These are phyloP conservation scores for Lecanosticta acicola DNA, from an alignment of 2,329 filamentous ascomycete species.

Conservation along the genomic window DNA sequence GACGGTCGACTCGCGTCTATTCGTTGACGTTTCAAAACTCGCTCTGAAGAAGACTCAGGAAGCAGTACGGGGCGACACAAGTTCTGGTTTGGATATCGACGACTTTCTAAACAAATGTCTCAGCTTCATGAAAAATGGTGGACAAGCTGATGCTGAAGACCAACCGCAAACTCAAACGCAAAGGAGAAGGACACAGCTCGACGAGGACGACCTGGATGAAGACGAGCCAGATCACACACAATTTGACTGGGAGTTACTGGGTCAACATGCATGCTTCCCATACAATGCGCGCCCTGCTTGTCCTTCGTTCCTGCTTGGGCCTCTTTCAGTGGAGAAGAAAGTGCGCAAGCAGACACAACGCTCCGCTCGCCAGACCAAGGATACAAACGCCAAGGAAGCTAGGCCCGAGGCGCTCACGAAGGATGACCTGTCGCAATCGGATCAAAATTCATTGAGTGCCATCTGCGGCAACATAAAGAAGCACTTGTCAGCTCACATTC, in stretches of 20 bases:
- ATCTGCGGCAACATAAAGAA: constrained; percentile 71
- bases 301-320: constrained; percentile 79
- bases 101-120: constrained; percentile 90
- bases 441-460: constrained; percentile 71
- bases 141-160: constrained; percentile 50
- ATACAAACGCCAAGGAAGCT: constrained; percentile 61
- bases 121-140: constrained; percentile 69
- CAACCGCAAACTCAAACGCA: constrained; percentile 26
- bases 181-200: constrained; percentile 17
- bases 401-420: constrained; percentile 72
- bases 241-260: constrained; percentile 81
- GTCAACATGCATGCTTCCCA: constrained; percentile 68
- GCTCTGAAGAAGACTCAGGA: constrained; percentile 72
- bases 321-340: constrained; percentile 83
- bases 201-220: constrained; percentile 45
- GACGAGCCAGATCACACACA: constrained; percentile 65
- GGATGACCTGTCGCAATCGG: constrained; percentile 67
- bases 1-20: constrained; percentile 78
- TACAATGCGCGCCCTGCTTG: constrained; percentile 68
- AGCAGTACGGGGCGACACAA: constrained; percentile 65
- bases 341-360: constrained; percentile 65
- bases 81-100: constrained; percentile 77
- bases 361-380: constrained; percentile 62
- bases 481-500: constrained; percentile 42
- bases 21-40: constrained; percentile 75